Percentiles rank a stretch among this genome's conserved stretches.
Evolutionary conservation across 2,329 filamentous ascomycete species (phyloP).

Genomic region (Orbilia quercus): DNA sequence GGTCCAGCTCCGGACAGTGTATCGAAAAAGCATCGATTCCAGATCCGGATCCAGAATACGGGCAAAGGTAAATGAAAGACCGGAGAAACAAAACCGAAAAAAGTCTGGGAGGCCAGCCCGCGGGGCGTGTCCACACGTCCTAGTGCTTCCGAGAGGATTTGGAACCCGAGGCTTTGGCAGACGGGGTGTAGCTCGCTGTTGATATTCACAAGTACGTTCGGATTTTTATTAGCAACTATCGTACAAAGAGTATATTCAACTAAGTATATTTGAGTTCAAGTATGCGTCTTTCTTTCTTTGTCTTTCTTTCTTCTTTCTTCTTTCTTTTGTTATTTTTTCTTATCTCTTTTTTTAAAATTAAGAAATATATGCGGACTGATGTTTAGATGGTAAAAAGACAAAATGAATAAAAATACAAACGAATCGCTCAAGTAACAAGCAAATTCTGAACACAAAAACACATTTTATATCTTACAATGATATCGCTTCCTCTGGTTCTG

Average conservation of each 20-base stretch:
- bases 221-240: slow-evolving; percentile 22
- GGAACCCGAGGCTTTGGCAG: slow-evolving; percentile 37
- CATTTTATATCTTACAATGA: slow-evolving; percentile 46
- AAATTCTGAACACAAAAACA: slow-evolving; percentile 22
- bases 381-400: slow-evolving; percentile 4
- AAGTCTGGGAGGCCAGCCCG: not conserved
- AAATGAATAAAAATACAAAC: slow-evolving; percentile 16
- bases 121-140: slow-evolving; percentile 24
- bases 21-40: slow-evolving; percentile 1
- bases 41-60: slow-evolving; percentile 37
- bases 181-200: slow-evolving; percentile 45
- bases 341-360: too few species aligned
- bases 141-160: slow-evolving; percentile 51
- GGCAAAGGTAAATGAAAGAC: slow-evolving; percentile 15
- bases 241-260: slow-evolving; percentile 20
- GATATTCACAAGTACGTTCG: not conserved
- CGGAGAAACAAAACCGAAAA: slow-evolving; percentile 10
- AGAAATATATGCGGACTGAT: too few species aligned
- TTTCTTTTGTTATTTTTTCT: too few species aligned
- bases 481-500: slow-evolving; percentile 48
- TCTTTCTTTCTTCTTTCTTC: too few species aligned
- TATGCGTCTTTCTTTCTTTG: too few species aligned
- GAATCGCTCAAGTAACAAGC: not conserved
- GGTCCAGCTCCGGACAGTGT: slow-evolving; percentile 13
- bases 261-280: slow-evolving; percentile 22